Evolutionary conservation across 2,329 filamentous ascomycete species (phyloP).

Genomic region (Phaeosphaeriaceae sp.): DNA sequence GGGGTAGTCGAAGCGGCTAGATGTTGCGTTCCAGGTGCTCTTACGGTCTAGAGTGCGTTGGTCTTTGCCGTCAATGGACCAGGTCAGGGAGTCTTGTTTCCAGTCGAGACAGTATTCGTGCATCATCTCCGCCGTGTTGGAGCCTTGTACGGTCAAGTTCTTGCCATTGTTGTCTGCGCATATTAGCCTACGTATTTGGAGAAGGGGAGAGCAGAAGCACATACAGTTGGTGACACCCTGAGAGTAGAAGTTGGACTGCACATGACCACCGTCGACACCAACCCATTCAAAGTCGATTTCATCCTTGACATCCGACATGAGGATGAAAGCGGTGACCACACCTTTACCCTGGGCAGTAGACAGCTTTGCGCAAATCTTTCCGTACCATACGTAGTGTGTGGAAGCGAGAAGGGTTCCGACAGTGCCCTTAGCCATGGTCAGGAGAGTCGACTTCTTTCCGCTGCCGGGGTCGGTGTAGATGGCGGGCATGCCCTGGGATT

Average conservation of each 20-base stretch:
- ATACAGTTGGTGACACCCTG: slow-evolving; percentile 91
- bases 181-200: slow-evolving; percentile 17
- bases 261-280: slow-evolving; percentile 75
- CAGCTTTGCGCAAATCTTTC: slow-evolving; percentile 83
- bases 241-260: slow-evolving; percentile 97
- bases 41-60: slow-evolving; percentile 76
- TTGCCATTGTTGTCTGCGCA: slow-evolving; percentile 72
- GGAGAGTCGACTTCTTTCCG: slow-evolving; percentile 59
- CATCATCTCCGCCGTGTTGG: slow-evolving; percentile 74
- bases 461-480: slow-evolving; percentile 61
- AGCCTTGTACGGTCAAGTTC: slow-evolving; percentile 66
- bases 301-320: slow-evolving; percentile 94
- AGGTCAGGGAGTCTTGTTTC: slow-evolving; percentile 84
- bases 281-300: slow-evolving; percentile 98
- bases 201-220: slow-evolving; percentile 45
- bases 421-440: slow-evolving; percentile 88
- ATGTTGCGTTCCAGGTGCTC: slow-evolving; percentile 85
- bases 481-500: slow-evolving; percentile 78
- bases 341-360: slow-evolving; percentile 84
- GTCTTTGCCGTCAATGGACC: slow-evolving; percentile 82
- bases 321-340: slow-evolving; percentile 96
- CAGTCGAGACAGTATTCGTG: slow-evolving; percentile 95
- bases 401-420: slow-evolving; percentile 86
- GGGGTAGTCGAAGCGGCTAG: slow-evolving; percentile 83
- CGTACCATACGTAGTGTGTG: slow-evolving; percentile 95